phyloP scores from a whole-genome alignment of 805 yeast genomes.

The Debaryomyces castellii region DNA sequence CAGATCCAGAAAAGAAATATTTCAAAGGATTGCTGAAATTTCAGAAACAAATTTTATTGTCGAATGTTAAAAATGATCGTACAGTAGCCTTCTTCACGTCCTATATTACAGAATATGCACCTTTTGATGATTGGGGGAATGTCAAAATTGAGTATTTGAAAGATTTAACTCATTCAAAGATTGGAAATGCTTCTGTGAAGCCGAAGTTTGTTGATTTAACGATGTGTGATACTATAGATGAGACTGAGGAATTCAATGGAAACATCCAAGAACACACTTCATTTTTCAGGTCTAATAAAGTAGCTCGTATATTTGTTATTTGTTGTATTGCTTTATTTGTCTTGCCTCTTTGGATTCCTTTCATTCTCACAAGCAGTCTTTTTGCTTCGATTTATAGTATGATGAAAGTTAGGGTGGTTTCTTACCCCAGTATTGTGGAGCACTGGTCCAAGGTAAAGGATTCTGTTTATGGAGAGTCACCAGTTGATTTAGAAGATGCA shows the following conservation, averaged over 20 bases:
- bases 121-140: conserved; percentile 60
- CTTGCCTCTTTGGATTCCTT: conserved; percentile 53
- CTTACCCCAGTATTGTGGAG: conserved; percentile 18
- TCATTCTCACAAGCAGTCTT: conserved; percentile 37
- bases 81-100: conserved; percentile 87
- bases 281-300: conserved; percentile 26
- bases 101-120: conserved; percentile 69
- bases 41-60: conserved; percentile 56
- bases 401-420: conserved; percentile 31
- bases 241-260: conserved; percentile 6
- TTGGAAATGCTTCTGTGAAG: conserved; percentile 36
- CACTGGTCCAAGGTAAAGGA: conserved; percentile 36
- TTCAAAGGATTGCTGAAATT: conserved; percentile 57
- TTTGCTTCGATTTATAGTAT: conserved; percentile 39
- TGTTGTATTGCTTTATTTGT: conserved; percentile 24
- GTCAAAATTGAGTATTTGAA: conserved; percentile 49
- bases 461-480: conserved; percentile 30
- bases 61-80: conserved; percentile 80
- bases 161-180: conserved; percentile 40
- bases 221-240: conserved; percentile 19
- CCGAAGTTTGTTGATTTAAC: conserved; percentile 56
- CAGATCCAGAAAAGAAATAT: conserved; percentile 52
- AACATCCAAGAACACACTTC: conserved; percentile 41
- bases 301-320: conserved; percentile 22
- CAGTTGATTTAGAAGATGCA: conserved; percentile 31